Evolutionary conservation across 257 asterid genomes (phyloP).

Genomic region (Eucommia ulmoides): DNA sequence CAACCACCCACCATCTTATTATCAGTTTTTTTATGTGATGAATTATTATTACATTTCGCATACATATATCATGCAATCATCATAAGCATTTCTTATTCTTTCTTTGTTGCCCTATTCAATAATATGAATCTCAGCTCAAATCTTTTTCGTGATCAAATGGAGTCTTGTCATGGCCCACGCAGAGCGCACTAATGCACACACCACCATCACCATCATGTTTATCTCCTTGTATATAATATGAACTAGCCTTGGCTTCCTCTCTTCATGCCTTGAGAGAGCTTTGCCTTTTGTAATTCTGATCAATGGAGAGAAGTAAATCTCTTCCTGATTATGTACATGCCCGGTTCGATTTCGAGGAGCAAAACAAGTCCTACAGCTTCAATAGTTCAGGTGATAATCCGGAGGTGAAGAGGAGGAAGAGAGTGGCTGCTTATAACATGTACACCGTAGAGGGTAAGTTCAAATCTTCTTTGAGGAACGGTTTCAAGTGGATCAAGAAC

Average conservation of each 20-base stretch:
- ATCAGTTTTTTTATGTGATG: too few relatives aligned
- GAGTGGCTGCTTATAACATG: constrained; percentile 78
- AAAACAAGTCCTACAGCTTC: constrained; percentile 64
- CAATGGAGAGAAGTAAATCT: constrained; percentile 68
- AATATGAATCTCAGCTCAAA: not conserved
- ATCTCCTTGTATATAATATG: too few relatives aligned
- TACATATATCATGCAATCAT: too few relatives aligned
- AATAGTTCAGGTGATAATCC: constrained; percentile 72
- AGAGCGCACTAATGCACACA: not conserved
- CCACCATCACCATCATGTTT: too few relatives aligned
- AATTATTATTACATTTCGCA: too few relatives aligned
- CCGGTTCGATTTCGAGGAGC: constrained; percentile 57
- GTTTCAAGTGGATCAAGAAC: constrained; percentile 90
- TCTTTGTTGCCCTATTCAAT: too few relatives aligned
- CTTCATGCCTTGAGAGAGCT: not conserved
- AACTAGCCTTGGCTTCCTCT: too few relatives aligned
- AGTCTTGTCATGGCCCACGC: not conserved
- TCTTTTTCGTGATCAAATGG: not conserved
- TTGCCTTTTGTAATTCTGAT: not conserved
- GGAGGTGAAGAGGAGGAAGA: constrained; percentile 65
- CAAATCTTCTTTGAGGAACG: constrained; percentile 67
- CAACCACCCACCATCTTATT: too few relatives aligned
- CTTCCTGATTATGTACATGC: constrained; percentile 70
- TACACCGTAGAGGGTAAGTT: constrained; percentile 71
- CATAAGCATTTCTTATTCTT: too few relatives aligned